Evolutionary conservation across 140 eudicot species (phyloP).

Genomic region (Anethum foeniculum): DNA sequence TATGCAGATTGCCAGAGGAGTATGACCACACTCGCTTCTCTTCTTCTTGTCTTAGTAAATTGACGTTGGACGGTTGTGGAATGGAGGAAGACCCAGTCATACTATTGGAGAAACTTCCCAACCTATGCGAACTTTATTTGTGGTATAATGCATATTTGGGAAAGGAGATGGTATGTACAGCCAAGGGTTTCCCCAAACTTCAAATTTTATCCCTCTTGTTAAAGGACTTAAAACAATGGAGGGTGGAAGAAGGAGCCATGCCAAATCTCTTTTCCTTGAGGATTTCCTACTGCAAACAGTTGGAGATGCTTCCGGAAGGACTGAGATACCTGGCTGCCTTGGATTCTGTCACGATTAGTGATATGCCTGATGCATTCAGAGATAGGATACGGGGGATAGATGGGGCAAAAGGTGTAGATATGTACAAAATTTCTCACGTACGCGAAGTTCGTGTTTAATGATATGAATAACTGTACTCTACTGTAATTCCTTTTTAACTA

Average conservation of each 20-base stretch:
- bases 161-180: conserved; percentile 11
- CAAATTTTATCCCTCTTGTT: background rate
- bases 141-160: background rate
- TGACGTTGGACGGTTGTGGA: background rate
- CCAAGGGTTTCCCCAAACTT: conserved; percentile 15
- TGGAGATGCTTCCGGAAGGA: conserved; percentile 3
- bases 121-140: background rate
- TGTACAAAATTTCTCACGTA: too few species aligned
- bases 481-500: too few species aligned
- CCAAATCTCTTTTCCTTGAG: background rate
- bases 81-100: conserved; percentile 16
- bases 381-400: background rate
- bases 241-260: conserved; percentile 16
- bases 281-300: background rate
- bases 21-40: conserved; percentile 2
- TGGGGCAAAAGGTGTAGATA: too few species aligned
- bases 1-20: background rate
- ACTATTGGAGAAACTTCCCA: background rate
- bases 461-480: too few species aligned
- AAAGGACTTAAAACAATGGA: conserved; percentile 11
- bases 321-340: background rate
- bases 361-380: background rate
- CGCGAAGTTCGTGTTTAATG: too few species aligned
- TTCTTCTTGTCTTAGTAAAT: background rate
- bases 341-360: background rate